phyloP scores from a whole-genome alignment of 306 rosid genomes.

The Acacia acuminata region DNA sequence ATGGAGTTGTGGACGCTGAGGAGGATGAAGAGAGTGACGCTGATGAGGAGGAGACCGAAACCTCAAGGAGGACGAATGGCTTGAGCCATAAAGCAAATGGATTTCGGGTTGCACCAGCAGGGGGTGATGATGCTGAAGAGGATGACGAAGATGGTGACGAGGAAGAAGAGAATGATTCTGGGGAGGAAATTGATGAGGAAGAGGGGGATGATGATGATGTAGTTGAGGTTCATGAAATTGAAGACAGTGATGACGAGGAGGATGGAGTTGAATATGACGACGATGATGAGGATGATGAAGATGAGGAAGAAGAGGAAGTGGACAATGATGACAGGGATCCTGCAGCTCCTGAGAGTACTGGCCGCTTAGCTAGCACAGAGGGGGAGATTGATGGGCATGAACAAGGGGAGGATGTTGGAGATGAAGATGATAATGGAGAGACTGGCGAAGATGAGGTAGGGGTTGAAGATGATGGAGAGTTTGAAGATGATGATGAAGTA shows the following conservation, averaged over 20 bases:
- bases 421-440: conserved; percentile 84
- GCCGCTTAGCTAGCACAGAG: conserved; percentile 63
- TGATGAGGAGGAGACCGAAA: conserved; percentile 83
- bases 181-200: conserved; percentile 85
- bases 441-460: conserved; percentile 79
- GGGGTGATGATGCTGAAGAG: conserved; percentile 45
- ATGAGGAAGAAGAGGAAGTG: conserved; percentile 75
- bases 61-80: conserved; percentile 56
- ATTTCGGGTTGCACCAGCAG: conserved; percentile 59
- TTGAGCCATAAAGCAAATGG: conserved; percentile 58
- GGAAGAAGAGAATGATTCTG: conserved; percentile 69
- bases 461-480: conserved; percentile 60
- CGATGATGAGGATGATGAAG: conserved; percentile 53
- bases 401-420: conserved; percentile 87
- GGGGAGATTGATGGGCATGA: conserved; percentile 96
- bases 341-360: conserved; percentile 65
- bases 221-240: conserved; percentile 71
- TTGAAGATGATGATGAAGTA: conserved; percentile 88
- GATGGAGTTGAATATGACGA: conserved; percentile 76
- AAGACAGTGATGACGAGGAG: conserved; percentile 66
- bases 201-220: conserved; percentile 83
- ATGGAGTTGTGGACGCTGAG: conserved; percentile 80
- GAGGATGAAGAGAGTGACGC: conserved; percentile 94
- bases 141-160: conserved; percentile 62
- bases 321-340: conserved; percentile 79